Evolutionary conservation across 352 stramenopile genomes (phyloP), one percentile per base, ranked within the genome.

Genomic region (Pythium brassicae): DNA sequence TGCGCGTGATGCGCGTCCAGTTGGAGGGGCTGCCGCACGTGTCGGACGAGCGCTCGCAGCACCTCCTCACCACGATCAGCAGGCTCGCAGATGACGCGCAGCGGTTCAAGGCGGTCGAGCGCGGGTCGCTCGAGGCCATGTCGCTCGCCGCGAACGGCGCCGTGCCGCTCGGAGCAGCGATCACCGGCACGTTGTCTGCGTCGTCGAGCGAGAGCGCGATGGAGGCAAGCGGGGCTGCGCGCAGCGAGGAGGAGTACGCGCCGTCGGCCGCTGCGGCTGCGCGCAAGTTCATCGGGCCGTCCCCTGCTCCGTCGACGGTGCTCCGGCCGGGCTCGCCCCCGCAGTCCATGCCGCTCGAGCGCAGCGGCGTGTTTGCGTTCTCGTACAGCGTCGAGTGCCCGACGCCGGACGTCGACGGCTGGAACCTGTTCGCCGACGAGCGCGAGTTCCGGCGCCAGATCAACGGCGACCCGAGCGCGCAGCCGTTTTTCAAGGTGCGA

Each of bases 381-480:
- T 75, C 73, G 19, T 90, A 91, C 59, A 69, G 61, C 10, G 60
- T 87, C 17, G 61, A 62, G 9, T 62, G 65, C 29, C 35, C 78
- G 15, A 53, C 69, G 23, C 47, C 70, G 4, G 78, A 89, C 32
- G 49, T 74, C 15, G 72, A 93, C 66, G 84, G 84, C 12, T 94
- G 84, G 84, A 76, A 87, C 54, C 44, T 94, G 20, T 91, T 86
- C 54, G 57, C 79, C 3, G 81, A 92, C 42, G 76, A 89, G 40
- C 67, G 69, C 12, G 84, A 94, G 42, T 92, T 92, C 58, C 83
- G 86, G 47, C 78, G 84, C 3, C 82, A 92, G 62, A 87, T 92
- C 51, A 71, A 71, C n/a, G 66, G 68, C 1, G 74, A 91, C 53
- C 63, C 65, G 25, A 65, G 71, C 3, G 79, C 76, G 0, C 77